Evolutionary conservation across 768 basidiomycete genomes (phyloP).

Genomic region (Tricholoma sp.): DNA sequence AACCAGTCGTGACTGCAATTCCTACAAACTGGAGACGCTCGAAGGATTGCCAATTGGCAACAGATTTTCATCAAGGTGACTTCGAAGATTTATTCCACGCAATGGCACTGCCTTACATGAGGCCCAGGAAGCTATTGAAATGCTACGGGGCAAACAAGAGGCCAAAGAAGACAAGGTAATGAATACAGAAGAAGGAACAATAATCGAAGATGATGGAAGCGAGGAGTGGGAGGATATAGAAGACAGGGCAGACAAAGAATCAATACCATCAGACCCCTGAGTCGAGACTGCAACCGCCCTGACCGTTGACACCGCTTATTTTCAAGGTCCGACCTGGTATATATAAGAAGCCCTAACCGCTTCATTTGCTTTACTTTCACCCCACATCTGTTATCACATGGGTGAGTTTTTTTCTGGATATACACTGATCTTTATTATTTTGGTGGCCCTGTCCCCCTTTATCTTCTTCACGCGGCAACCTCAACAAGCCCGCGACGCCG

Average conservation of each 20-base stretch:
- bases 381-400: not conserved
- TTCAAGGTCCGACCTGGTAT: not conserved
- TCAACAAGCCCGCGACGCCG: not conserved
- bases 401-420: not conserved
- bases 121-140: slow-evolving; percentile 7
- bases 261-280: not conserved
- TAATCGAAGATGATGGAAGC: not conserved
- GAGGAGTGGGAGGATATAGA: not conserved
- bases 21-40: slow-evolving; percentile 2
- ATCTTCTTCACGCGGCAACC: not conserved
- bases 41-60: slow-evolving; percentile 10
- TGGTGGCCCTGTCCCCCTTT: not conserved
- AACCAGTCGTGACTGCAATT: slow-evolving; percentile 11
- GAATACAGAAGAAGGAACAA: not conserved
- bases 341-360: not conserved
- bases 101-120: slow-evolving; percentile 14
- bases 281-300: not conserved
- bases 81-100: slow-evolving; percentile 17
- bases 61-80: not conserved
- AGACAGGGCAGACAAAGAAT: not conserved
- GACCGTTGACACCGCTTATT: not conserved
- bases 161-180: slow-evolving; percentile 5
- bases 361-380: not conserved
- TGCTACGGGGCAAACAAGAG: not conserved
- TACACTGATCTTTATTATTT: not conserved